A percentile compares a stretch with the other conserved stretches of the same genome.
Evolutionary conservation across 1,284 basidiomycete genomes (phyloP).

Genomic region (Ustilago trichophora): DNA sequence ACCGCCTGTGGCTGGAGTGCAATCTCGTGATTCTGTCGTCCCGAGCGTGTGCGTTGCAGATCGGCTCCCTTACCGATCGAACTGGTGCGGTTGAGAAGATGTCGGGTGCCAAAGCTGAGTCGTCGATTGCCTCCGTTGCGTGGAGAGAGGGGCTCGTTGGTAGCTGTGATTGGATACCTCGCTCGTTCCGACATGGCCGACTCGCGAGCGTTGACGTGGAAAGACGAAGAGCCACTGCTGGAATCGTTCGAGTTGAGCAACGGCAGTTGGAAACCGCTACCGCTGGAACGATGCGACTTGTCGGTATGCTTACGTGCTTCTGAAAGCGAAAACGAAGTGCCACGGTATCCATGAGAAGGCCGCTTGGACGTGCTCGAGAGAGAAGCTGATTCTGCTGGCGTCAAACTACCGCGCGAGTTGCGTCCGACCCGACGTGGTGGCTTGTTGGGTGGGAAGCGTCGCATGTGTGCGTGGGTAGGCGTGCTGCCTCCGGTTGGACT

Average conservation of each 20-base stretch:
- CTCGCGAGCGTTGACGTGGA: slow-evolving; percentile 33
- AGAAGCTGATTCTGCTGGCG: slow-evolving; percentile 12
- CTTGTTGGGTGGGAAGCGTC: slow-evolving; percentile 38
- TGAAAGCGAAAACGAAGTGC: slow-evolving; percentile 32
- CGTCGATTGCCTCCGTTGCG: slow-evolving; percentile 1
- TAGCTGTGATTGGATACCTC: slow-evolving; percentile 34
- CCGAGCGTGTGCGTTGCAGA: slow-evolving; percentile 34
- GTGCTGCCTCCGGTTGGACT: slow-evolving; percentile 30
- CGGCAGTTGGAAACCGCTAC: slow-evolving; percentile 24
- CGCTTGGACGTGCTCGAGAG: slow-evolving; percentile 16
- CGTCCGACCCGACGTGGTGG: slow-evolving; percentile 18
- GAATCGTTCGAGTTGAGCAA: slow-evolving; percentile 33
- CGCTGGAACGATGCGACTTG: slow-evolving; percentile 26
- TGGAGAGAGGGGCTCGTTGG: slow-evolving; percentile 6
- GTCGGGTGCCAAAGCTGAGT: slow-evolving; percentile 21
- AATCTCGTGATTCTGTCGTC: slow-evolving; percentile 19
- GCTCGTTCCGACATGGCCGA: slow-evolving; percentile 39
- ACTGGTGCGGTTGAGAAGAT: slow-evolving; percentile 26
- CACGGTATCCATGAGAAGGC: slow-evolving; percentile 33
- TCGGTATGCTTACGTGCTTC: slow-evolving; percentile 32
- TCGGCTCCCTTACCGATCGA: slow-evolving; percentile 42
- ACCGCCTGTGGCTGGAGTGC: slow-evolving; percentile 26
- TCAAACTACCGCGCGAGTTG: slow-evolving; percentile 28
- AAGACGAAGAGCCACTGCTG: slow-evolving; percentile 37
- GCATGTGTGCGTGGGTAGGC: not conserved